Evolutionary conservation across 805 yeast genomes (phyloP).

Genomic region (Torulaspora delbrueckii): DNA sequence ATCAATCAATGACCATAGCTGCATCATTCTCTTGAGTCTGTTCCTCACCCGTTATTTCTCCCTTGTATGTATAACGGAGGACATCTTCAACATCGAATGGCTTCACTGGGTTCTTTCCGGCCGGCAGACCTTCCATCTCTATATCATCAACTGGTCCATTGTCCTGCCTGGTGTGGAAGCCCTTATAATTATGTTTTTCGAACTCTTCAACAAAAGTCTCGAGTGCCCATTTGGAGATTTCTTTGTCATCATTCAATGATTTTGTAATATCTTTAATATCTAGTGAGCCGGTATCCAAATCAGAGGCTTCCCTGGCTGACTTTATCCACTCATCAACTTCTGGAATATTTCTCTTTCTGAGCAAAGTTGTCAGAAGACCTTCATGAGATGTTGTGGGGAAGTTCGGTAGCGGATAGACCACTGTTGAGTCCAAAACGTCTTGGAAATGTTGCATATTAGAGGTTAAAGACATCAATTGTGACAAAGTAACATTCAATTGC

Average conservation of each 20-base stretch:
- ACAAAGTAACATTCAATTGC: slow-evolving; percentile 75
- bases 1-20: slow-evolving; percentile 9
- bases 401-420: slow-evolving; percentile 74
- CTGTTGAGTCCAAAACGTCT: slow-evolving; percentile 56
- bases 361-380: slow-evolving; percentile 72
- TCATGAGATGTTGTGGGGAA: slow-evolving; percentile 86
- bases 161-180: slow-evolving; percentile 52
- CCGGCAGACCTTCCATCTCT: slow-evolving; percentile 16
- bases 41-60: slow-evolving; percentile 23
- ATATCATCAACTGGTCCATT: slow-evolving; percentile 24
- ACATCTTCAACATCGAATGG: slow-evolving; percentile 39
- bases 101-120: slow-evolving; percentile 22
- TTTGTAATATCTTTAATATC: slow-evolving; percentile 25
- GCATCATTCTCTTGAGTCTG: neutral
- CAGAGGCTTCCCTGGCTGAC: slow-evolving; percentile 37
- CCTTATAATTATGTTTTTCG: slow-evolving; percentile 57
- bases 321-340: slow-evolving; percentile 86
- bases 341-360: slow-evolving; percentile 84
- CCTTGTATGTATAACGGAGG: slow-evolving; percentile 44
- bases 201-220: slow-evolving; percentile 48
- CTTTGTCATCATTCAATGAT: slow-evolving; percentile 47
- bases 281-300: slow-evolving; percentile 26
- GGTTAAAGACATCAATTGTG: slow-evolving; percentile 78
- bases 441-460: slow-evolving; percentile 58
- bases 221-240: slow-evolving; percentile 65